These are phyloP conservation scores for Boletellus ananiceps DNA, from an alignment of 768 basidiomycete genomes.

Conservation along the genomic window DNA sequence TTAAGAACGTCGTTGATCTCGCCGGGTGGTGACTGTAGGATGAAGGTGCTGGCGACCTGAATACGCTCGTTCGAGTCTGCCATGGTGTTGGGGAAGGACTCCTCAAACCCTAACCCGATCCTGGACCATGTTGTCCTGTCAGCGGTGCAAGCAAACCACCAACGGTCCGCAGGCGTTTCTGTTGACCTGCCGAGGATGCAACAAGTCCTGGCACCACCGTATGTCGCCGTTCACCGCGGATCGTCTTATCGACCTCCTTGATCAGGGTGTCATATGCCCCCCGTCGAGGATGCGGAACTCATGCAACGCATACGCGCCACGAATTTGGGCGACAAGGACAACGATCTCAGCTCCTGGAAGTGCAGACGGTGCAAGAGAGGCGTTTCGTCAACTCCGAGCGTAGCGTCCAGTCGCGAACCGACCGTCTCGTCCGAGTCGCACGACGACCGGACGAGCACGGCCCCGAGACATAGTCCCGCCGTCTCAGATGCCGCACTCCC, in stretches of 20 bases:
- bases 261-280: constrained; percentile 32
- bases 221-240: constrained; percentile 3
- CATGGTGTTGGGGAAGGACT: constrained; percentile 36
- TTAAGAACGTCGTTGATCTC: constrained; percentile 96
- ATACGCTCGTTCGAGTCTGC: constrained; percentile 55
- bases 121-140: constrained; percentile 8
- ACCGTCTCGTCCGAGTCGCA: constrained; percentile 7
- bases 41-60: constrained; percentile 67
- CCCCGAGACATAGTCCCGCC: background rate
- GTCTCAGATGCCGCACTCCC: background rate
- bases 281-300: constrained; percentile 25
- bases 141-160: constrained; percentile 24
- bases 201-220: constrained; percentile 34
- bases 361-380: constrained; percentile 31
- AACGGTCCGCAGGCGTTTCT: constrained; percentile 30
- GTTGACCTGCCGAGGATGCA: constrained; percentile 31
- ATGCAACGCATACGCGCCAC: constrained; percentile 21
- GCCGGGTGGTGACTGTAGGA: constrained; percentile 90
- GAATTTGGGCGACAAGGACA: constrained; percentile 20
- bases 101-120: constrained; percentile 26
- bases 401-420: constrained; percentile 4
- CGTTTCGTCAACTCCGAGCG: background rate
- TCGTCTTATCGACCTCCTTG: background rate
- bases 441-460: background rate
- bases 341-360: constrained; percentile 23